These are phyloP conservation scores for Gynostemma pentaphyllum DNA, from an alignment of 306 rosid genomes.

Conservation along the genomic window DNA sequence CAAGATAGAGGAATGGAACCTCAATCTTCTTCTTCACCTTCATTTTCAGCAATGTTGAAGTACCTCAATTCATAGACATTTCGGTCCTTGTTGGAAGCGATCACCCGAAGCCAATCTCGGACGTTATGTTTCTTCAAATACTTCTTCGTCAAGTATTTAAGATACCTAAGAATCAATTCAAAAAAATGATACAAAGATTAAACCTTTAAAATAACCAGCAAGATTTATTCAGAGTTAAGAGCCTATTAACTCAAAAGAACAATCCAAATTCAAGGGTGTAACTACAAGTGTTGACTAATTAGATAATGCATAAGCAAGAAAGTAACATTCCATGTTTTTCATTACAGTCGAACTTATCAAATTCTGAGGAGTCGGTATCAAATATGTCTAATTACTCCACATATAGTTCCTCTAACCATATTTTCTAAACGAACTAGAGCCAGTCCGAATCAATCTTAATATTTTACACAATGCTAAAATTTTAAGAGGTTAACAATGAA, in stretches of 20 bases:
- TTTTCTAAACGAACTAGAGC: no score
- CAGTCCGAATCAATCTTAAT: no score
- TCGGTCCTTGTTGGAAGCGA: conserved; percentile 83
- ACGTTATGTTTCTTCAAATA: conserved; percentile 92
- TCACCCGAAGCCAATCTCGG: conserved; percentile 93
- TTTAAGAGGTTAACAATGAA: background rate
- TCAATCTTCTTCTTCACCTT: conserved; percentile 87
- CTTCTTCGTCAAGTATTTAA: conserved; percentile 84
- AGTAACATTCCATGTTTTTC: background rate
- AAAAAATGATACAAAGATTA: no score
- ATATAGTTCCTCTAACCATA: no score
- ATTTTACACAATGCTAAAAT: no score
- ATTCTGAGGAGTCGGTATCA: no score
- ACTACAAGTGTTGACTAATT: background rate
- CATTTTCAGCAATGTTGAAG: conserved; percentile 91
- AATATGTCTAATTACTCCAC: no score
- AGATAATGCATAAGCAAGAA: background rate
- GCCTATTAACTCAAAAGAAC: background rate
- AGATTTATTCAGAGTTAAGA: background rate
- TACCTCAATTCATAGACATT: conserved; percentile 79
- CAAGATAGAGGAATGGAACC: background rate
- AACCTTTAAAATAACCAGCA: background rate
- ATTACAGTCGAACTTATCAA: no score
- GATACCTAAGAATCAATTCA: conserved; percentile 44
- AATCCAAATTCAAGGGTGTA: background rate